phyloP scores from a whole-genome alignment of 305 asterid genomes.

The Solanum chacoense region DNA sequence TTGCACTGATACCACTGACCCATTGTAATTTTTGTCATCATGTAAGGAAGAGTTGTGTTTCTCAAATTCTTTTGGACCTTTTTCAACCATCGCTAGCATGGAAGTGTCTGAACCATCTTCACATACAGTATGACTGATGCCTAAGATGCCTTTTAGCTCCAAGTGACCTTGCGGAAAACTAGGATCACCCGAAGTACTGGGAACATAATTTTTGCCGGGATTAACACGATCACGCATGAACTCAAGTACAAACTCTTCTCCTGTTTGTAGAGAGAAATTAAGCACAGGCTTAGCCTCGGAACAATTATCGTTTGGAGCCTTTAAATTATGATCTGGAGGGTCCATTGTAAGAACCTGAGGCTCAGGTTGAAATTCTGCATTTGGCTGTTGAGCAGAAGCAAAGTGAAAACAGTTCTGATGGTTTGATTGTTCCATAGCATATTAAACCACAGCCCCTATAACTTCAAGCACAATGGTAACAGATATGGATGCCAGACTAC shows the following conservation, averaged over 20 bases:
- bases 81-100: slow-evolving; percentile 29
- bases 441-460: slow-evolving; percentile 5
- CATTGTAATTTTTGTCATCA: slow-evolving; percentile 30
- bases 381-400: slow-evolving; percentile 25
- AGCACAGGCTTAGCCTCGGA: slow-evolving; percentile 48
- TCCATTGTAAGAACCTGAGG: slow-evolving; percentile 29
- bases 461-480: slow-evolving; percentile 16
- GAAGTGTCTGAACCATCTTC: slow-evolving; percentile 40
- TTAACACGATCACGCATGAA: slow-evolving; percentile 62
- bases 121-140: slow-evolving; percentile 35
- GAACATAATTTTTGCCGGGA: slow-evolving; percentile 34
- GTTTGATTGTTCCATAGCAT: slow-evolving; percentile 43
- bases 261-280: slow-evolving; percentile 67
- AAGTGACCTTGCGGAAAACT: slow-evolving; percentile 34
- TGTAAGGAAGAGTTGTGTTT: slow-evolving; percentile 19
- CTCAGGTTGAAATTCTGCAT: slow-evolving; percentile 33
- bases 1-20: slow-evolving; percentile 19
- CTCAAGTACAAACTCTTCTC: slow-evolving; percentile 68
- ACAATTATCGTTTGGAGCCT: slow-evolving; percentile 21
- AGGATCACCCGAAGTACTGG: slow-evolving; percentile 37
- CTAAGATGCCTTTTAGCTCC: slow-evolving; percentile 47
- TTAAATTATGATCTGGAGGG: slow-evolving; percentile 27
- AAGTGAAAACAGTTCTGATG: slow-evolving; percentile 22
- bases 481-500: slow-evolving; percentile 22
- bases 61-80: slow-evolving; percentile 24